A percentile compares a stretch with the other conserved stretches of the same genome.
These are phyloP conservation scores for Fraxinus nigra DNA, from an alignment of 305 asterid genomes.

Conservation along the genomic window DNA sequence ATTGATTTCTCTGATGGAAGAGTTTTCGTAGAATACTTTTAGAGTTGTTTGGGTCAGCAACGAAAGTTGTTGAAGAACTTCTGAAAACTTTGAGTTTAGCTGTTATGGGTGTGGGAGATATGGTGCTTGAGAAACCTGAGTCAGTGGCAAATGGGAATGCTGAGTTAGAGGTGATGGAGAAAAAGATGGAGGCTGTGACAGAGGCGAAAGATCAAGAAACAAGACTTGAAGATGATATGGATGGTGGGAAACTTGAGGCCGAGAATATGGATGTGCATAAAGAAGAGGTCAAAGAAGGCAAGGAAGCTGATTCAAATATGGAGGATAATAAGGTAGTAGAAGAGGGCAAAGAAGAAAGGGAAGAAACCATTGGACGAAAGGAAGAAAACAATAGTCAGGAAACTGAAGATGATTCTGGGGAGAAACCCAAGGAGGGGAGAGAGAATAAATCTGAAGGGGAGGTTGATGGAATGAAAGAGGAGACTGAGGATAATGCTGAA, in stretches of 20 bases:
- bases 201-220: not conserved
- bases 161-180: not conserved
- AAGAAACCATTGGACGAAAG: not conserved
- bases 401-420: not conserved
- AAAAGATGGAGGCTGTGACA: not conserved
- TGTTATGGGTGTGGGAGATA: slow-evolving; percentile 63
- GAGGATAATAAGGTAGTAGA: slow-evolving; percentile 20
- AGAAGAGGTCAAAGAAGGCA: not conserved
- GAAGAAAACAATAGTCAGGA: not conserved
- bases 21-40: not conserved
- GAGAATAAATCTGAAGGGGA: slow-evolving; percentile 24
- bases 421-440: slow-evolving; percentile 16
- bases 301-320: slow-evolving; percentile 24
- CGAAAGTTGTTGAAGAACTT: not conserved
- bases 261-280: not conserved
- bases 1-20: not conserved
- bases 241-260: not conserved
- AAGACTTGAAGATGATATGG: not conserved
- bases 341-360: slow-evolving; percentile 7
- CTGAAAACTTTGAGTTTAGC: slow-evolving; percentile 6
- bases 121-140: slow-evolving; percentile 41
- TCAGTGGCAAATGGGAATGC: slow-evolving; percentile 44
- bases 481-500: slow-evolving; percentile 28
- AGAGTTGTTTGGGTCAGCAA: not conserved
- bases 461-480: not conserved